Evolutionary conservation across 2,329 filamentous ascomycete species (phyloP).

Genomic region (Penicillium nordicum): DNA sequence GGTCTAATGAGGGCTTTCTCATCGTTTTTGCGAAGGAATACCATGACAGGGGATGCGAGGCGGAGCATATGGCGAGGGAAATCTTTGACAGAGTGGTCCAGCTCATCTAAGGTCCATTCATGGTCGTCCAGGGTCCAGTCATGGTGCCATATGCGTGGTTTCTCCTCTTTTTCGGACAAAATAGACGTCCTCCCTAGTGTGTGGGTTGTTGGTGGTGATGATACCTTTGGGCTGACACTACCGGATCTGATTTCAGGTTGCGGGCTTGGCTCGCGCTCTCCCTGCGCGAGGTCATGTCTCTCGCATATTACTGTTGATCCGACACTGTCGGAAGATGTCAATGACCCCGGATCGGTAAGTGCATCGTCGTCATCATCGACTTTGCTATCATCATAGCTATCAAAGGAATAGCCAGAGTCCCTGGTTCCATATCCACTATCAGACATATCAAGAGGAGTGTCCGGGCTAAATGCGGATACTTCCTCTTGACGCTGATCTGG

Average conservation of each 20-base stretch:
- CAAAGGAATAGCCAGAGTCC: conserved; percentile 26
- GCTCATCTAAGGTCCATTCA: conserved; percentile 40
- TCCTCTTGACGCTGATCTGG: conserved; percentile 36
- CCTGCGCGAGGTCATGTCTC: conserved; percentile 17
- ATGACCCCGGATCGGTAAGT: conserved; percentile 26
- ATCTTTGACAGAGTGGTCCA: conserved; percentile 37
- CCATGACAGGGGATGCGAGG: conserved; percentile 39
- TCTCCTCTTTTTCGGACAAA: conserved; percentile 29
- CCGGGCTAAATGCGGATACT: conserved; percentile 40
- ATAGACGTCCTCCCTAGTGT: conserved; percentile 21
- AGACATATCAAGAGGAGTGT: conserved; percentile 36
- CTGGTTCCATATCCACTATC: conserved; percentile 36
- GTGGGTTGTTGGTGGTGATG: conserved; percentile 13
- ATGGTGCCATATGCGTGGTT: conserved; percentile 32
- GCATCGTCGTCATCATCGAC: conserved; percentile 21
- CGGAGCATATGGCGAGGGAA: conserved; percentile 36
- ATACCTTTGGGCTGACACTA: conserved; percentile 19
- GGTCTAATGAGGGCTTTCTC: conserved; percentile 35
- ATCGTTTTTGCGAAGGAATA: conserved; percentile 37
- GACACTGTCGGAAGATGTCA: conserved; percentile 26
- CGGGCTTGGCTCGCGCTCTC: conserved; percentile 13
- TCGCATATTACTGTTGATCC: conserved; percentile 28
- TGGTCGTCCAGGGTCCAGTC: conserved; percentile 41
- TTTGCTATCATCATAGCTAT: conserved; percentile 23
- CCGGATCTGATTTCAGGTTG: conserved; percentile 25